Evolutionary conservation across 306 rosid species (phyloP), one percentile per base, ranked within the genome.

Genomic region (Cicer chorassanicum): DNA sequence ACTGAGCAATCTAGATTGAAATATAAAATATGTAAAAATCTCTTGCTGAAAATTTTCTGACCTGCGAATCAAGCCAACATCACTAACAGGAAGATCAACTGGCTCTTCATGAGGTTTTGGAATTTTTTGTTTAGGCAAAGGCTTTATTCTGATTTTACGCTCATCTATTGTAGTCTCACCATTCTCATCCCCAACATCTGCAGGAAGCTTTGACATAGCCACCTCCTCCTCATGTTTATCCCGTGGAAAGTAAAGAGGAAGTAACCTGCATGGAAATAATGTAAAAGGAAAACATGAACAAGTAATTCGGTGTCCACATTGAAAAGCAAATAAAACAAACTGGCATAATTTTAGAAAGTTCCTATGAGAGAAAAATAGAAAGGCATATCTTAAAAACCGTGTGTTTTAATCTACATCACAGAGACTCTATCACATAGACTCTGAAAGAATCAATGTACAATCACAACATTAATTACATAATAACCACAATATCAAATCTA

Each of bases 151-250:
- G 88, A 94, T 94, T 87, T 94, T 94, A 55, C 99, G 96, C 79
- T 92, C 99, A 71, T 92, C 95, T 73, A 94, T 86, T 78, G 85
- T 81, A 6, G 97, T 94, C 89, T 94, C 99, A 8, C 99, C 99
- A 82, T 94, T 94, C 80, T 94, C 99, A 90, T 94, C 99, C 76
- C 99, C 99, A 73, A 94, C 96, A 83, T 94, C 99, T 65, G 96
- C 92, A 68, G 99, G 99, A 86, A 94, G 96, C 84, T 90, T 94
- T 43, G 78, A 84, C 76, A 87, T 59, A 68, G 99, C 97, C 67
- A 92, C 76, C 88, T 85, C 96, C 89, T 94, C 99, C 75, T 94
- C 99, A 6, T 92, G 97, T 72, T 84, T 89, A 86, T 94, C 97
- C 73, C 97, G 94, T 38, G 99, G 97, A 86, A 94, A 94, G 83